A percentile compares a stretch with the other conserved stretches of the same genome.
Conservation (phyloP, 177 flowering plant species). For the Vitis hybrid region DNA sequence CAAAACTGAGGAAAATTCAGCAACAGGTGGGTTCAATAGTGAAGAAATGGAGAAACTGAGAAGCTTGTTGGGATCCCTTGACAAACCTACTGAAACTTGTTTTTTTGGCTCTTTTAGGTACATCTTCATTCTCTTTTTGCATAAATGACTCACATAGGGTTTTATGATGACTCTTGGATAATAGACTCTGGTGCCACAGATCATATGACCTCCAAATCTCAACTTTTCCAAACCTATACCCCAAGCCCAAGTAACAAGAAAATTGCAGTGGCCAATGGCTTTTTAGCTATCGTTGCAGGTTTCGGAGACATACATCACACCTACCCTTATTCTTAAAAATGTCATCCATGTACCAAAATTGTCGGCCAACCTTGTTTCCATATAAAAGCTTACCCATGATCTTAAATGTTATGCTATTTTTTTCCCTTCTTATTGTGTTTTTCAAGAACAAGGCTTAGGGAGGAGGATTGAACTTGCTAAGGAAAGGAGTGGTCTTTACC, state of each 20-base stretch:
- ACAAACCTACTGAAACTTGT: constrained; percentile 4
- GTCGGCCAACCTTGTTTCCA: too few relatives aligned
- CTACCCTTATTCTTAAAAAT: too few relatives aligned
- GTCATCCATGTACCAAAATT: too few relatives aligned
- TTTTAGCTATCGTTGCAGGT: too few relatives aligned
- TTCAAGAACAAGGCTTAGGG: too few relatives aligned
- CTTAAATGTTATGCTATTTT: too few relatives aligned
- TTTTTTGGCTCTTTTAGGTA: constrained; percentile 1
- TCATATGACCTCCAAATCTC: background rate
- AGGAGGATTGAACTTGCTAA: too few relatives aligned
- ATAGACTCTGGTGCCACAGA: constrained; percentile 7
- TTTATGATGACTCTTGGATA: background rate
- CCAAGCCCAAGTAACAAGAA: constrained; percentile 5
- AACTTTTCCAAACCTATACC: background rate
- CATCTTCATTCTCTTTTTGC: background rate
- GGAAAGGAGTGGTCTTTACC: too few relatives aligned
- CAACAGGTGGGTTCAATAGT: background rate
- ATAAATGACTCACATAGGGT: background rate
- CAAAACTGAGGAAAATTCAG: background rate
- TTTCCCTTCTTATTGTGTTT: too few relatives aligned
- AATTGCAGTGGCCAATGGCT: too few relatives aligned
- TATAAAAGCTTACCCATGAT: too few relatives aligned
- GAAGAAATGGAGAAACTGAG: background rate
- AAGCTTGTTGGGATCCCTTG: background rate
- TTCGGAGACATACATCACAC: too few relatives aligned